Base-by-base conservation (phyloP, 768 basidiomycete genomes). In the Pleurotus tuber-regium region DNA sequence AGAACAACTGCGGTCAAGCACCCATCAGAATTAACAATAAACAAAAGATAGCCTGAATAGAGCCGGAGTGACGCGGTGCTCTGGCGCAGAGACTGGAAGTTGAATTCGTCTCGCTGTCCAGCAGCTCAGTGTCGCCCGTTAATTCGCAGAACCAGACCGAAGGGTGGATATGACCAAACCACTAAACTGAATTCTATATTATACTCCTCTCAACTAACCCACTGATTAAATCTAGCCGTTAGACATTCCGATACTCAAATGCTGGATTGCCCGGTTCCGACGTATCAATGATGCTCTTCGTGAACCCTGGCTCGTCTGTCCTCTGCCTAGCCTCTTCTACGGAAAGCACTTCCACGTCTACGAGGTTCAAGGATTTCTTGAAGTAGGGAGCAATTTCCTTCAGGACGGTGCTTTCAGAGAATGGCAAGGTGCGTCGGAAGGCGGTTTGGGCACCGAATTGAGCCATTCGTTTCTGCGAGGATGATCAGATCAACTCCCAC, bases 251-350 rank as follows among this genome's bases (percentile, higher is more conserved):
- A 68, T 93, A 96, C 62, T 93, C 87, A 61, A 94, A 89, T 3
- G 85, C 86, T 40, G 94, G 94, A 29, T 72, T 77, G 8, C 89
- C 92, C 28, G 95, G 95, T 70, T 95, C 92, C 9, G 92, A 89
- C n/a, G 72, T 71, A 52, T 93, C 92, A 38, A 94, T 84, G 58
- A 92, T 86, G 52, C 63, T 71, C 61, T 78, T 77, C 12, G 78
- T 82, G 65, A 82, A 91, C 0, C 87, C 87, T 2, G 70, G 67
- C 50, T 77, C 72, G 11, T 70, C 77, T 36, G 70, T 71, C 54
- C 76, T 79, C 48, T 74, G 70, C 60, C 76, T 62, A 2, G 86
- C 89, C 41, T 88, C 85, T 14, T 88, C 83, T 1, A 86, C 86
- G 2, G 82, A 75, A 52, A 84, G 62, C 10, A 92, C 77, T 56